phyloP scores from a whole-genome alignment of 1,139 yeast species.

The Kodamaea plutei region DNA sequence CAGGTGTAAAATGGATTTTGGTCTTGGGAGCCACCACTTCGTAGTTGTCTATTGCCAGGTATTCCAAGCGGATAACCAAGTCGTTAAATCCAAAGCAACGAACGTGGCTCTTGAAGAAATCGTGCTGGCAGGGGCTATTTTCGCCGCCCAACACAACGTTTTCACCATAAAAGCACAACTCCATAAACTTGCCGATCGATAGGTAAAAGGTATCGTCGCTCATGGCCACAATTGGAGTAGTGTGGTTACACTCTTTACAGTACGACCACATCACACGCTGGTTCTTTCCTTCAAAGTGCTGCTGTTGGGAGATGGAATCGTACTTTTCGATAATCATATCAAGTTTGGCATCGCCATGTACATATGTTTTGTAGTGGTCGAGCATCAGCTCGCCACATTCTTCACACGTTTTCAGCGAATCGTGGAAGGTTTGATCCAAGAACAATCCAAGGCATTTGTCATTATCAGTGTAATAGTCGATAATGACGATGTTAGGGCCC shows the following conservation, averaged over 20 bases:
- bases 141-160: constrained; percentile 36
- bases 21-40: constrained; percentile 79
- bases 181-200: constrained; percentile 90
- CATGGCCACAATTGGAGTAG: constrained; percentile 82
- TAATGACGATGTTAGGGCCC: constrained; percentile 79
- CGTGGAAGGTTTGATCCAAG: constrained; percentile 75
- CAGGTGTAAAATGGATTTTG: constrained; percentile 68
- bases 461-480: constrained; percentile 86
- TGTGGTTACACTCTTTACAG: constrained; percentile 72
- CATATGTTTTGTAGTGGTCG: constrained; percentile 84
- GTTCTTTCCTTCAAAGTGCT: constrained; percentile 44
- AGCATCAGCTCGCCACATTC: constrained; percentile 74
- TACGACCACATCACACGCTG: constrained; percentile 85
- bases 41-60: constrained; percentile 66
- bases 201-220: constrained; percentile 85
- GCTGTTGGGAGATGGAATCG: constrained; percentile 50
- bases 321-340: constrained; percentile 67
- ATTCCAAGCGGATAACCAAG: constrained; percentile 74
- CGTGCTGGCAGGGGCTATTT: constrained; percentile 62
- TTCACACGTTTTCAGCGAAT: constrained; percentile 62
- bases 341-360: constrained; percentile 81
- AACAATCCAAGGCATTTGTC: constrained; percentile 89
- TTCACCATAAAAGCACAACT: constrained; percentile 76
- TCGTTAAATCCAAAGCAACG: constrained; percentile 83
- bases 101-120: constrained; percentile 73